Percentiles rank a stretch among this genome's conserved stretches.
Conservation (phyloP, 2,329 filamentous ascomycete genomes). For the Xylariaceae sp. region DNA sequence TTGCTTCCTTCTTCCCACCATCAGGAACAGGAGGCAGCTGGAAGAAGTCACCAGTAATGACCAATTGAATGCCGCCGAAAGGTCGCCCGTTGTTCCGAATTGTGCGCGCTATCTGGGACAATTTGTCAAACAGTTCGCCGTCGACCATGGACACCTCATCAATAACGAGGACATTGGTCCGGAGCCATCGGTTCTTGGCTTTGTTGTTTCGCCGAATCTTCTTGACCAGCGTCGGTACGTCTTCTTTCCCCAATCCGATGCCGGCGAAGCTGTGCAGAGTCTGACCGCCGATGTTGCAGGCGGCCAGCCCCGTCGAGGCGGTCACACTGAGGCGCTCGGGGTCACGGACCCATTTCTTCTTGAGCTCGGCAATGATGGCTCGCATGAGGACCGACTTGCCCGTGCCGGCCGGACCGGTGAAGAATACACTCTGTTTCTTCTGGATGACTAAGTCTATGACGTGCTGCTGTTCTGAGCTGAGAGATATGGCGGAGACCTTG, state of each 20-base stretch:
- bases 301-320: constrained; percentile 90
- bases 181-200: constrained; percentile 82
- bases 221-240: constrained; percentile 72
- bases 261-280: constrained; percentile 95
- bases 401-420: constrained; percentile 93
- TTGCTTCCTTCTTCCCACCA: constrained; percentile 59
- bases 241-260: constrained; percentile 91
- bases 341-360: constrained; percentile 70
- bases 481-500: constrained; percentile 55
- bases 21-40: constrained; percentile 94
- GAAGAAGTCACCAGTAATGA: constrained; percentile 97
- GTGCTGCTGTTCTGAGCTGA: constrained; percentile 82
- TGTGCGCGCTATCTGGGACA: constrained; percentile 79
- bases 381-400: constrained; percentile 96
- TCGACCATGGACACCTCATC: constrained; percentile 99
- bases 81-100: constrained; percentile 88
- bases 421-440: constrained; percentile 85
- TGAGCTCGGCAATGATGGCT: constrained; percentile 79
- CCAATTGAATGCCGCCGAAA: constrained; percentile 92
- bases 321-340: constrained; percentile 87
- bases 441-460: constrained; percentile 81
- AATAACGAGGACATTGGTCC: constrained; percentile 81
- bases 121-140: constrained; percentile 92
- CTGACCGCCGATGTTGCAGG: constrained; percentile 93
- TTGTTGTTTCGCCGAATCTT: constrained; percentile 89